Evolutionary conservation across 257 asterid species (phyloP).

Genomic region (Agastache rugosa): DNA sequence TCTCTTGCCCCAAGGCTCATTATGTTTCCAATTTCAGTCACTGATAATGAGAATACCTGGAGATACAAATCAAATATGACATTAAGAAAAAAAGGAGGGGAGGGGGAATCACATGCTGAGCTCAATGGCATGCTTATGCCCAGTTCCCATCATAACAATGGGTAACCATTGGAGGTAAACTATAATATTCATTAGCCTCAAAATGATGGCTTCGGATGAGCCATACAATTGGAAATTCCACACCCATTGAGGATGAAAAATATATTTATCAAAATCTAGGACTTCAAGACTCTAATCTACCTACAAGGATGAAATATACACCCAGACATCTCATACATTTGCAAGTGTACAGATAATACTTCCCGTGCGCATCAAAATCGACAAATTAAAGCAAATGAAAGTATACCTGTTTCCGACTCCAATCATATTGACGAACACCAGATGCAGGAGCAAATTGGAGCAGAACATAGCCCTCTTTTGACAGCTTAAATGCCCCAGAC

Average conservation of each 20-base stretch:
- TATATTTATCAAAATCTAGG: neutral
- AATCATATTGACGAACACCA: conserved; percentile 93
- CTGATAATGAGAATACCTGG: conserved; percentile 89
- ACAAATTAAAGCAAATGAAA: conserved; percentile 3
- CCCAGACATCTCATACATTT: neutral
- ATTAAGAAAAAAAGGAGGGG: neutral
- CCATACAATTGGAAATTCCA: conserved; percentile 11
- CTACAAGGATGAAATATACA: neutral
- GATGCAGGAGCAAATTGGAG: conserved; percentile 96
- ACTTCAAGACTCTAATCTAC: conserved; percentile 11
- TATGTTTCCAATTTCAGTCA: conserved; percentile 75
- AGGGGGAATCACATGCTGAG: conserved; percentile 12
- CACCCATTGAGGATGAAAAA: neutral
- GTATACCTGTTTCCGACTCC: conserved; percentile 91
- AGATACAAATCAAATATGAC: conserved; percentile 37
- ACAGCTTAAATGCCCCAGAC: conserved; percentile 92
- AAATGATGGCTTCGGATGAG: conserved; percentile 7
- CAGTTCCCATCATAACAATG: conserved; percentile 17
- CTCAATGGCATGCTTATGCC: conserved; percentile 3
- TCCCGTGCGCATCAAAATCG: neutral
- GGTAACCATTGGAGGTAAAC: neutral
- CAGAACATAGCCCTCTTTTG: conserved; percentile 79
- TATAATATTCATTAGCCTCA: neutral
- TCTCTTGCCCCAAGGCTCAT: conserved; percentile 87
- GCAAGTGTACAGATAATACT: neutral